Percentiles rank a stretch among this genome's conserved stretches.
phyloP scores from a whole-genome alignment of 192 early-diverging fungal genomes.

The Dimargaris verticillata region DNA sequence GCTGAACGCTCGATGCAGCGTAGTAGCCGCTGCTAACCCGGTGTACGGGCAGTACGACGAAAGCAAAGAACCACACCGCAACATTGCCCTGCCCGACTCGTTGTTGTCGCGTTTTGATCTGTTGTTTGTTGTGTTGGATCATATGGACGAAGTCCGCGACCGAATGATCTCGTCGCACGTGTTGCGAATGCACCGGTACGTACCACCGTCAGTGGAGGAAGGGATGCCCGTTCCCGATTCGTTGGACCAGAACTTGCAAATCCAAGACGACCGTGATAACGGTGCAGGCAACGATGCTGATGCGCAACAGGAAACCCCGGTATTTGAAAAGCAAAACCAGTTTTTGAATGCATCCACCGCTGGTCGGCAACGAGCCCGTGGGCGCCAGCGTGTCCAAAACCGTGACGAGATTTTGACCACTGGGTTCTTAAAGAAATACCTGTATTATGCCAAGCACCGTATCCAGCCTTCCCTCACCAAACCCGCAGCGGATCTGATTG shows the following conservation, averaged over 20 bases:
- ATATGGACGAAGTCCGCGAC: constrained; percentile 71
- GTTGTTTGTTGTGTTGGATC: constrained; percentile 89
- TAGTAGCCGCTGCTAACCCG: constrained; percentile 96
- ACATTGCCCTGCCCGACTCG: constrained; percentile 91
- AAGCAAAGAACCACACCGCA: constrained; percentile 72
- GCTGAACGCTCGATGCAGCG: constrained; percentile 88
- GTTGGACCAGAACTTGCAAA: constrained; percentile 28
- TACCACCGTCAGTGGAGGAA: constrained; percentile 67
- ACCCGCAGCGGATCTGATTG: constrained; percentile 72
- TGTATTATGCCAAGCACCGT: constrained; percentile 82
- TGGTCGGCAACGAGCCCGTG: constrained; percentile 12
- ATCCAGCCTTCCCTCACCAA: constrained; percentile 66
- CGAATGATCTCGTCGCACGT: constrained; percentile 83
- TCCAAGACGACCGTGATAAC: constrained; percentile 27
- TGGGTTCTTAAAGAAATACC: constrained; percentile 83
- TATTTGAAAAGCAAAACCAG: constrained; percentile 80
- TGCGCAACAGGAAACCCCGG: constrained; percentile 35
- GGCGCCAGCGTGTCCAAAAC: constrained; percentile 16
- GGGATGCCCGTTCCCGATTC: constrained; percentile 38
- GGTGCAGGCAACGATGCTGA: constrained; percentile 33
- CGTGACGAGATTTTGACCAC: constrained; percentile 51
- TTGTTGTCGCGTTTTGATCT: constrained; percentile 94
- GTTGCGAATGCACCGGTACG: constrained; percentile 84
- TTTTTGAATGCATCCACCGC: constrained; percentile 62
- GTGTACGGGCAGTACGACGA: constrained; percentile 79